Conservation (phyloP, 1,139 yeast species). For the Taphrina populina region DNA sequence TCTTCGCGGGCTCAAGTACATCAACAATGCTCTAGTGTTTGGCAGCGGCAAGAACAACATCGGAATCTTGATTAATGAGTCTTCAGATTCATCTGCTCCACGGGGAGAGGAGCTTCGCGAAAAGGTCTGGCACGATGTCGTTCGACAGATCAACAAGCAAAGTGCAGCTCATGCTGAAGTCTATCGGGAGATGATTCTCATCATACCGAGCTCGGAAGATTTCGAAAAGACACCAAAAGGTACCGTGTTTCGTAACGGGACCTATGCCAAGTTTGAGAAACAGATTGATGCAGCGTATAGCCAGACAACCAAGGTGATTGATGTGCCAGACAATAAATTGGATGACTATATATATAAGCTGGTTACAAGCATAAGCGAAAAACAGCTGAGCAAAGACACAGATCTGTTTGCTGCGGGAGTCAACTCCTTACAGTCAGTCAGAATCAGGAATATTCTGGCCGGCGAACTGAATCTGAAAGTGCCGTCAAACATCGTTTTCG, state of each 20-base stretch:
- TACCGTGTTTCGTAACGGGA: slow-evolving; percentile 37
- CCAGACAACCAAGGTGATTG: slow-evolving; percentile 24
- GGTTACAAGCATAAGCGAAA: slow-evolving; percentile 22
- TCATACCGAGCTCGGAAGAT: slow-evolving; percentile 34
- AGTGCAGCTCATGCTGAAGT: slow-evolving; percentile 36
- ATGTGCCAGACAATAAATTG: slow-evolving; percentile 25
- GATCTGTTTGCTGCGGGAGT: slow-evolving; percentile 37
- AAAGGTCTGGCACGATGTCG: slow-evolving; percentile 34
- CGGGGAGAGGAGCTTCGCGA: slow-evolving; percentile 34
- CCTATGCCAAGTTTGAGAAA: slow-evolving; percentile 35
- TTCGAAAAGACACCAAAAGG: slow-evolving; percentile 38
- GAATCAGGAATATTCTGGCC: slow-evolving; percentile 4
- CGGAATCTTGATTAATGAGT: slow-evolving; percentile 34
- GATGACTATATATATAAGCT: slow-evolving; percentile 1
- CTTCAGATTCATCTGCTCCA: slow-evolving; percentile 3
- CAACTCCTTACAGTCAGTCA: slow-evolving; percentile 28
- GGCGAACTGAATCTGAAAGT: slow-evolving; percentile 11
- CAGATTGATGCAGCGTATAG: slow-evolving; percentile 34
- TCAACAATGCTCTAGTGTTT: slow-evolving; percentile 36
- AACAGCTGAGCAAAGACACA: slow-evolving; percentile 20
- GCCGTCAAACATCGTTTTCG: slow-evolving; percentile 35
- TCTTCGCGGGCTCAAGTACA: slow-evolving; percentile 33
- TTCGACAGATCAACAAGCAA: slow-evolving; percentile 11
- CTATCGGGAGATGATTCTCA: slow-evolving; percentile 27
- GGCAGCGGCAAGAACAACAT: slow-evolving; percentile 36